Evolutionary conservation across 305 asterid species (phyloP).

Genomic region (Solanum hybrid): DNA sequence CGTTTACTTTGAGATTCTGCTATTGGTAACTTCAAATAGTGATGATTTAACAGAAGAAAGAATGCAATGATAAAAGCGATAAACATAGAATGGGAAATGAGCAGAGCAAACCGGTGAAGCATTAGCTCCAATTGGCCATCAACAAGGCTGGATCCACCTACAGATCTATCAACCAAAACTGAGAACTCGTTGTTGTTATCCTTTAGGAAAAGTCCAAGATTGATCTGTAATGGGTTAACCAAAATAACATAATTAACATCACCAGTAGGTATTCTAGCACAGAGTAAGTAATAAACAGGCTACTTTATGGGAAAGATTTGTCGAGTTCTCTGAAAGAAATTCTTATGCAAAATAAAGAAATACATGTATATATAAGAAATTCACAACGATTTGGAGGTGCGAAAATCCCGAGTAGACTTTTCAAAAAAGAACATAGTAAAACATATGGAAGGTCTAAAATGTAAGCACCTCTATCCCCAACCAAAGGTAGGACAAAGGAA

Average conservation of each 20-base stretch:
- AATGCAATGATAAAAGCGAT: background rate
- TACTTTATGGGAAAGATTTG: background rate
- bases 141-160: slow-evolving; percentile 81
- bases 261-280: background rate
- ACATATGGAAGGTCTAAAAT: background rate
- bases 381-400: background rate
- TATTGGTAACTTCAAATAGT: background rate
- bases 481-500: background rate
- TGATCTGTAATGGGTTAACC: slow-evolving; percentile 42
- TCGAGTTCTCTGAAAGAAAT: background rate
- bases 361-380: background rate
- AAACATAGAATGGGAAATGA: background rate
- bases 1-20: background rate
- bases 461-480: background rate
- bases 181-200: slow-evolving; percentile 69
- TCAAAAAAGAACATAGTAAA: background rate
- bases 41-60: background rate
- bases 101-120: slow-evolving; percentile 67
- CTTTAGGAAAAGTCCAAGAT: slow-evolving; percentile 82
- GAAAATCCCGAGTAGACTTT: background rate
- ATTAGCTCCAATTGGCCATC: slow-evolving; percentile 91
- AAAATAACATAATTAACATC: background rate
- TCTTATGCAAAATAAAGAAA: background rate
- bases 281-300: background rate
- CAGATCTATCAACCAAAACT: slow-evolving; percentile 88